Evolutionary conservation across 306 rosid species (phyloP).

Genomic region (Trifolium subterraneum): DNA sequence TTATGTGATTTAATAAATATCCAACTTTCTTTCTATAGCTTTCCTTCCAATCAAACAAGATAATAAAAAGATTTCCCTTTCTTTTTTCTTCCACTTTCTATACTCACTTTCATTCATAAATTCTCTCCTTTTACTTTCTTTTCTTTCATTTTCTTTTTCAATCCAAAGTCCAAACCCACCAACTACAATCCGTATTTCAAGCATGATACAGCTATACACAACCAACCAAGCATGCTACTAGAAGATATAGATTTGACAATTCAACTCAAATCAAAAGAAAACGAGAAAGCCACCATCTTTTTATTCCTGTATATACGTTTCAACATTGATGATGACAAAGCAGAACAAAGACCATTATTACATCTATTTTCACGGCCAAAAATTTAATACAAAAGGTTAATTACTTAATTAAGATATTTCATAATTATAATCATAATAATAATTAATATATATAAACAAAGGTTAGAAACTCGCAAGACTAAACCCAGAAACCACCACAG

Average conservation of each 20-base stretch:
- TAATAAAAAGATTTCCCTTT: background rate
- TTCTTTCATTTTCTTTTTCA: background rate
- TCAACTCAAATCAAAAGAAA: constrained; percentile 22
- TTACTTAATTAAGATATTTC: too few species aligned
- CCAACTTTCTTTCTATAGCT: background rate
- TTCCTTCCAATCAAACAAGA: background rate
- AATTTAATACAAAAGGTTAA: constrained; percentile 39
- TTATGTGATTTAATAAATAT: background rate
- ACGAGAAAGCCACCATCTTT: constrained; percentile 24
- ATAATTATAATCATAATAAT: background rate
- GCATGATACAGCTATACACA: background rate
- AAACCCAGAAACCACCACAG: constrained; percentile 21
- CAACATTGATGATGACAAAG: constrained; percentile 25
- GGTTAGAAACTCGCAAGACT: constrained; percentile 44
- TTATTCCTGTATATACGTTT: constrained; percentile 31
- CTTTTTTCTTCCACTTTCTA: background rate
- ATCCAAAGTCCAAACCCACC: constrained; percentile 10
- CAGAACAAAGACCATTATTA: constrained; percentile 16
- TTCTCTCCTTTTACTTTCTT: background rate
- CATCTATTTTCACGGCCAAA: constrained; percentile 45
- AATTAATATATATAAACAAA: constrained; percentile 46
- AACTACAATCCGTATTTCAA: background rate
- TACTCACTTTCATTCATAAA: background rate
- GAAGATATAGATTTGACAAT: constrained; percentile 19
- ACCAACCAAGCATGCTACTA: constrained; percentile 3